Evolutionary conservation across 2,329 filamentous ascomycete genomes (phyloP).

Genomic region (Pseudopyrenochaeta lycopersici): DNA sequence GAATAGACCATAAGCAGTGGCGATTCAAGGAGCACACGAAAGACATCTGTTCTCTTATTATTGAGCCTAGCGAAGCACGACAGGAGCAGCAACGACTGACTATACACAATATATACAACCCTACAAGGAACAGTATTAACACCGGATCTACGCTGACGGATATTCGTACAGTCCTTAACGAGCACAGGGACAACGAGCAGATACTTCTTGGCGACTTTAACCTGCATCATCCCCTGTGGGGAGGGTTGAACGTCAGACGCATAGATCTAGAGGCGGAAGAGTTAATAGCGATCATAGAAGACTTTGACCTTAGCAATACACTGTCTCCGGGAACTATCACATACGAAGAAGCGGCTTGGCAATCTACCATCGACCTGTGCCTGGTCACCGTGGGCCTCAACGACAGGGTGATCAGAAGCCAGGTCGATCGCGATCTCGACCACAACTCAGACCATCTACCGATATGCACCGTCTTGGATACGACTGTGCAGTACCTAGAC

Average conservation of each 20-base stretch:
- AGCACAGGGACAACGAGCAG: too few relatives aligned
- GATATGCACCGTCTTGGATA: conserved; percentile 23
- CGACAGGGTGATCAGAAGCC: conserved; percentile 18
- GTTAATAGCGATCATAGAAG: conserved; percentile 16
- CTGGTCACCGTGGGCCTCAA: conserved; percentile 14
- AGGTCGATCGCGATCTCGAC: conserved; percentile 16
- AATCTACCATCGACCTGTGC: conserved; percentile 18
- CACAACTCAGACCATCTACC: conserved; percentile 32
- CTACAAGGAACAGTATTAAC: too few relatives aligned
- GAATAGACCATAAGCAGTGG: too few relatives aligned
- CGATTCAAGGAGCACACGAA: too few relatives aligned
- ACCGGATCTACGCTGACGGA: too few relatives aligned
- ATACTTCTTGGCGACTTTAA: too few relatives aligned
- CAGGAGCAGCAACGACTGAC: too few relatives aligned
- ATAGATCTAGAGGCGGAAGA: conserved; percentile 14
- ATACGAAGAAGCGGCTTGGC: conserved; percentile 11
- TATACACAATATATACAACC: too few relatives aligned
- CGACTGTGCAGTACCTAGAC: conserved; percentile 4
- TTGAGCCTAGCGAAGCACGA: too few relatives aligned
- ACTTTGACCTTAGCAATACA: conserved; percentile 12
- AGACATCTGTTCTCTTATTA: too few relatives aligned
- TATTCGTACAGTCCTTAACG: too few relatives aligned
- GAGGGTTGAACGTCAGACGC: conserved; percentile 9
- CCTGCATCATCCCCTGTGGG: too few relatives aligned
- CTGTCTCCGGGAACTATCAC: conserved; percentile 12